phyloP scores from a whole-genome alignment of 768 basidiomycete species.

The Asterophora parasitica region DNA sequence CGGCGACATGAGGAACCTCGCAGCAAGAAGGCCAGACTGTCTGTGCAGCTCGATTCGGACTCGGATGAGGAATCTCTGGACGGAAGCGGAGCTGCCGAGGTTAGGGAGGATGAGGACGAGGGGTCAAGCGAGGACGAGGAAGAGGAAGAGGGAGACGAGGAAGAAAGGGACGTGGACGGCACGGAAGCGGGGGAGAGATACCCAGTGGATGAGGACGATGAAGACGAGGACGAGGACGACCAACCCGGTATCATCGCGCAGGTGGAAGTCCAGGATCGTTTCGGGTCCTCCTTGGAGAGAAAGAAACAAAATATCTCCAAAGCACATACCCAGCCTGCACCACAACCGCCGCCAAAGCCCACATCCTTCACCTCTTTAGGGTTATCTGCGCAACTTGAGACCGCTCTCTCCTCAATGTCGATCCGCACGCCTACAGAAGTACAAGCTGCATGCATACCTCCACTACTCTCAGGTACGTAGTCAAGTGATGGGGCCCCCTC shows the following conservation, averaged over 20 bases:
- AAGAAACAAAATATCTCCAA: background rate
- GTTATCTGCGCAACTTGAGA: conserved; percentile 53
- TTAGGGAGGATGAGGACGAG: conserved; percentile 7
- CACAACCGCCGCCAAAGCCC: background rate
- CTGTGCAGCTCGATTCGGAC: conserved; percentile 12
- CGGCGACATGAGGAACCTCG: conserved; percentile 38
- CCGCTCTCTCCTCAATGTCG: conserved; percentile 74
- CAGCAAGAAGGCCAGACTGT: conserved; percentile 32
- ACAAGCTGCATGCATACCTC: conserved; percentile 86
- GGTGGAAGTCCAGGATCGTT: conserved; percentile 6
- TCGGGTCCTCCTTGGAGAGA: conserved; percentile 4
- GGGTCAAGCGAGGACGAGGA: conserved; percentile 8
- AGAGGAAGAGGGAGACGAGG: conserved; percentile 1
- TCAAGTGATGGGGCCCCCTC: conserved; percentile 24
- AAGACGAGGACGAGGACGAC: conserved; percentile 6
- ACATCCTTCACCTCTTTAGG: conserved; percentile 53
- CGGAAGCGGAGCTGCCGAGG: conserved; percentile 1
- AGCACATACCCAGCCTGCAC: background rate
- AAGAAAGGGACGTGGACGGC: conserved; percentile 12
- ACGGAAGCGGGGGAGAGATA: conserved; percentile 4
- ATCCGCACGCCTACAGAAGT: conserved; percentile 83
- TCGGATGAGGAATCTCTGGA: conserved; percentile 13
- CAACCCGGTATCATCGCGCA: background rate
- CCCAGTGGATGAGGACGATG: conserved; percentile 6
- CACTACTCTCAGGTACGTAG: conserved; percentile 59